Evolutionary conservation across 768 basidiomycete species (phyloP).

Genomic region (Suillus cothurnatus): DNA sequence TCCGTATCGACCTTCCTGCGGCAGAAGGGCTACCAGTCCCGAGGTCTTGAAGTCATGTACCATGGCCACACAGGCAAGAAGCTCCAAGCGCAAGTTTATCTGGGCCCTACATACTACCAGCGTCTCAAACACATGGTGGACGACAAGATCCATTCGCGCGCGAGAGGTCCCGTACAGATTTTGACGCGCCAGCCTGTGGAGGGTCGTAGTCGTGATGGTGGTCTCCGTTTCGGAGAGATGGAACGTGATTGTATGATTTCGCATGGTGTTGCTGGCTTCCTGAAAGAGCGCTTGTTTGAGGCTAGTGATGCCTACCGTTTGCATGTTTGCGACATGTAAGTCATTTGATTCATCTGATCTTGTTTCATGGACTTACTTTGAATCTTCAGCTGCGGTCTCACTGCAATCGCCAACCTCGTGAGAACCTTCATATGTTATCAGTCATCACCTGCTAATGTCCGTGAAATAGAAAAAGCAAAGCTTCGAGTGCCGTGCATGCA

Average conservation of each 20-base stretch:
- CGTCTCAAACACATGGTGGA: conserved; percentile 99
- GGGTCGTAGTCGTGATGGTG: conserved; percentile 98
- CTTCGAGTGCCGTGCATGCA: conserved; percentile 97
- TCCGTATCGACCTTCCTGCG: conserved; percentile 92
- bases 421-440: conserved; percentile 32
- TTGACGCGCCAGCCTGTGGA: conserved; percentile 97
- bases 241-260: conserved; percentile 99
- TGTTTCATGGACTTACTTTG: conserved; percentile 10
- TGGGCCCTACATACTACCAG: conserved; percentile 99
- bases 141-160: conserved; percentile 98
- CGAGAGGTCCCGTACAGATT: conserved; percentile 96
- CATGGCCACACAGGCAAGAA: conserved; percentile 99
- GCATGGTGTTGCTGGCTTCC: conserved; percentile 96
- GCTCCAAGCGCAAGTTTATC: conserved; percentile 96
- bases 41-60: conserved; percentile 98
- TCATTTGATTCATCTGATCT: conserved; percentile 18
- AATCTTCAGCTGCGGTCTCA: conserved; percentile 79
- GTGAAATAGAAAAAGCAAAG: conserved; percentile 87
- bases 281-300: conserved; percentile 96
- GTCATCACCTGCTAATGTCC: conserved; percentile 13
- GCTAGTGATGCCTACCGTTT: conserved; percentile 92
- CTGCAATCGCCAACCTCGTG: conserved; percentile 95
- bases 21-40: conserved; percentile 92
- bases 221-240: conserved; percentile 99
- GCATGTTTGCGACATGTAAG: conserved; percentile 96